Evolutionary conservation across 2,329 filamentous ascomycete genomes (phyloP), one percentile per base, ranked within the genome.

Genomic region (Lizonia empirigonia): DNA sequence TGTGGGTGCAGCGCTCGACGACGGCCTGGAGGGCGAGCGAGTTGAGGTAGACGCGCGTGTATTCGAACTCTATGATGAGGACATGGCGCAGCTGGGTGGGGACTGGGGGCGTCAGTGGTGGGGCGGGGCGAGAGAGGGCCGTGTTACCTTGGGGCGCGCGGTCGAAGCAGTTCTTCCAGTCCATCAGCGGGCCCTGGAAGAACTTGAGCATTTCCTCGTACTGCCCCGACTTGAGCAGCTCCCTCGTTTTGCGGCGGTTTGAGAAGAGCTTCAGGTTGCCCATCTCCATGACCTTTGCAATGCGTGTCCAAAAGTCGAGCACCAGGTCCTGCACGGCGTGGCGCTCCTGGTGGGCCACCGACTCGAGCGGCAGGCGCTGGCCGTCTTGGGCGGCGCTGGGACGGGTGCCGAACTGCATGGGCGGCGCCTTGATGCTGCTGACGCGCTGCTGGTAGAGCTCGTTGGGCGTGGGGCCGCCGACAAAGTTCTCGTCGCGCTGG

Each of bases 1-100:
- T 88, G 54, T 83, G 91, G 6, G 91, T 93, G 74, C 90, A 96
- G 53, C 92, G 85, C 74, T 97, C 93, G 5, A 97, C 91, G 3
- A 97, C 91, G 18, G 94, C 94, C 75, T 99, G 94, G 2, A 99
- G 78, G 2, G 92, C 92, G 2, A 99, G 80, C 1, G 92, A 96
- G 72, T 97, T 97, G 76, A 97, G 84, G 69, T 97, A 97, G 41
- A 97, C 89, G 65, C 93, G 85, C 20, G 93, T 91, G 69, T 97
- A 97, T 67, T 97, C 91, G 67, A 94, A 97, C 76, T 99, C 94
- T 59, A 97, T 97, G 7, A 85, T 88, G 23, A 99, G 79, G 51
- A 97, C 92, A 69, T 91, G 85, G 36, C 81, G 78, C 75, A 87
- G 84, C 49, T 82, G 76, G 13, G 78, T 76, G 1, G 81, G 77